These are phyloP conservation scores for Actinidia arguta DNA, from an alignment of 179 eudicot species.

Conservation along the genomic window DNA sequence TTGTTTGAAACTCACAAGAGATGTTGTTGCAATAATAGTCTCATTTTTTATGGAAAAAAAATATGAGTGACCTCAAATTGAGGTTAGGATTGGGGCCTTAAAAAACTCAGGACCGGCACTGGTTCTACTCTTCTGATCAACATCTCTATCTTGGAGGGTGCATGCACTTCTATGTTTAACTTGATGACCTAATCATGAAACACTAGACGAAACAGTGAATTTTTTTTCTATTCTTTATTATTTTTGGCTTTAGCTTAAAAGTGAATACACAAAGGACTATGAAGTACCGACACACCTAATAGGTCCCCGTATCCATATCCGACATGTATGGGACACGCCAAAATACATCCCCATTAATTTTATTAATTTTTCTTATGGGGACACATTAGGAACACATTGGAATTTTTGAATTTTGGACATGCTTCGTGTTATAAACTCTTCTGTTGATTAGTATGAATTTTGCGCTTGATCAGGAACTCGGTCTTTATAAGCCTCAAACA, in stretches of 20 bases:
- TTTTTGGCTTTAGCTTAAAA: slow-evolving; percentile 7
- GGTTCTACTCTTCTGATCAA: neutral
- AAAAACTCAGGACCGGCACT: no score
- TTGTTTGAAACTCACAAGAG: no score
- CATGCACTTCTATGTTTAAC: neutral
- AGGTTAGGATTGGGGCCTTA: no score
- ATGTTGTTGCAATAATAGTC: no score
- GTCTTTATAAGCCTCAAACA: slow-evolving; percentile 98
- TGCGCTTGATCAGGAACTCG: slow-evolving; percentile 75
- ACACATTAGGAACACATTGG: no score
- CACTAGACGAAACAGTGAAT: neutral
- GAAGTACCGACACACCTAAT: no score
- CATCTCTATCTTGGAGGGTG: neutral
- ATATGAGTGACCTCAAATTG: no score
- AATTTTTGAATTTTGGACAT: neutral
- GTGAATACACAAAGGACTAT: neutral
- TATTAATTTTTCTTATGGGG: no score
- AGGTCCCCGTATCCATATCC: no score
- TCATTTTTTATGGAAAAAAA: no score
- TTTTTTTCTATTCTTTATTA: neutral
- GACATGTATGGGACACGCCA: no score
- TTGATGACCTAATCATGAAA: neutral
- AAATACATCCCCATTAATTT: no score
- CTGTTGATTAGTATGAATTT: neutral
- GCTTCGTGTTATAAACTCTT: neutral